Percentiles rank a stretch among this genome's conserved stretches.
These are phyloP conservation scores for Chrysoporthe austroafricana DNA, from an alignment of 2,329 filamentous ascomycete genomes.

Conservation along the genomic window DNA sequence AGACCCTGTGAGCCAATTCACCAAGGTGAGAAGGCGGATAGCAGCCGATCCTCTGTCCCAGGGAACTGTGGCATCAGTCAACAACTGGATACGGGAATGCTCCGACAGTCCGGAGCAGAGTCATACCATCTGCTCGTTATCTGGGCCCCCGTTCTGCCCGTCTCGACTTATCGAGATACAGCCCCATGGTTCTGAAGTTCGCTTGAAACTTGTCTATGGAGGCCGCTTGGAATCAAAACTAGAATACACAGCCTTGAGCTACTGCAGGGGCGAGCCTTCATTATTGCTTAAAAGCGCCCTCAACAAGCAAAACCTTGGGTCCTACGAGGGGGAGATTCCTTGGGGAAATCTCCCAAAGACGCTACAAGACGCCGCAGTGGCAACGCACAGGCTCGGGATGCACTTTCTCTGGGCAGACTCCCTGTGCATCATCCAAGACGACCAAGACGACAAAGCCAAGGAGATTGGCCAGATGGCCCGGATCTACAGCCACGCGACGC, in stretches of 20 bases:
- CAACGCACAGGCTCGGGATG: not conserved
- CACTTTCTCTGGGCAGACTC: not conserved
- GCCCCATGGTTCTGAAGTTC: not conserved
- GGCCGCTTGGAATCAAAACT: not conserved
- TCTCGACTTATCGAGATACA: not conserved
- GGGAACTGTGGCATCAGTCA: not conserved
- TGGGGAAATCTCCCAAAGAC: not conserved
- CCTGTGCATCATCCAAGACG: not conserved
- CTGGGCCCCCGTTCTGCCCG: not conserved
- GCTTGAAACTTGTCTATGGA: not conserved
- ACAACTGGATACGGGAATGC: not conserved
- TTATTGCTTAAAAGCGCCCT: not conserved
- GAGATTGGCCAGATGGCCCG: not conserved
- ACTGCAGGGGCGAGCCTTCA: not conserved
- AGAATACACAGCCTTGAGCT: not conserved
- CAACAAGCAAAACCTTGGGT: not conserved
- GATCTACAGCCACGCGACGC: not conserved
- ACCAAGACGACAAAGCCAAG: not conserved
- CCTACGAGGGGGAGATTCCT: not conserved
- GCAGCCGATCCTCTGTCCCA: constrained; percentile 2
- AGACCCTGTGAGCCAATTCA: not conserved
- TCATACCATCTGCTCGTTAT: not conserved
- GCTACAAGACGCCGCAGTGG: not conserved
- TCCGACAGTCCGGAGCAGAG: not conserved
- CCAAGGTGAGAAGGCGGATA: not conserved